Evolutionary conservation across 331 rosid species (phyloP), one percentile per base, ranked within the genome.

Genomic region (Cydonia oblonga): DNA sequence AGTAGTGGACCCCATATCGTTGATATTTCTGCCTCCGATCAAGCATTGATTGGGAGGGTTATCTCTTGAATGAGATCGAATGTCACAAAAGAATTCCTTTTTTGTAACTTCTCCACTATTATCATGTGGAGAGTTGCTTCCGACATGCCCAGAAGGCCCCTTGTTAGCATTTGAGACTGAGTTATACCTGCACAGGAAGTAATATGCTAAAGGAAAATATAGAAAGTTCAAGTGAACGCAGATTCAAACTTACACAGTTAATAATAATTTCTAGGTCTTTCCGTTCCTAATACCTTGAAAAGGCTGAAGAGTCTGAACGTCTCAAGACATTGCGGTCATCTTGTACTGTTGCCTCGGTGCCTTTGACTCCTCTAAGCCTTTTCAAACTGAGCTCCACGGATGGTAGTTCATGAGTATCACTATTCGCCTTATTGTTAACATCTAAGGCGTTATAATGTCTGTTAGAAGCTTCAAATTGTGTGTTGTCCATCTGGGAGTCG

Each of bases 301-400:
- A 90, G 66, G 98, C 96, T 62, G 96, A 85, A 77, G 82, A 88
- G 53, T 88, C 91, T 4, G 90, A 88, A 38, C 87, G 93, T 77
- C 96, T 90, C 69, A 88, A 83, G 73, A 85, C 90, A 84, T 86
- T 87, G 53, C 88, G 85, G 28, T 81, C 92, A 81, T 90, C 91
- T 66, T 85, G 87, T 79, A 73, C 70, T 24, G 80, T 61, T 82
- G 69, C 80, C 56, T 84, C 90, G 19, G 84, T 73, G 51, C 69
- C 85, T 79, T 90, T 68, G 62, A 70, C 87, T 72, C 85, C 96
- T 76, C 92, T 80, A 74, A 82, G 96, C 80, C 93, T 87, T 88
- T 90, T 90, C 70, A 90, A 80, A 80, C 87, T 79, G 68, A 86
- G 90, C 88, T 90, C 91, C 44, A 87, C 82, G 42, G 85, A 82